phyloP scores from a whole-genome alignment of 495 filamentous ascomycete genomes.

The Penicillium mononematosum region DNA sequence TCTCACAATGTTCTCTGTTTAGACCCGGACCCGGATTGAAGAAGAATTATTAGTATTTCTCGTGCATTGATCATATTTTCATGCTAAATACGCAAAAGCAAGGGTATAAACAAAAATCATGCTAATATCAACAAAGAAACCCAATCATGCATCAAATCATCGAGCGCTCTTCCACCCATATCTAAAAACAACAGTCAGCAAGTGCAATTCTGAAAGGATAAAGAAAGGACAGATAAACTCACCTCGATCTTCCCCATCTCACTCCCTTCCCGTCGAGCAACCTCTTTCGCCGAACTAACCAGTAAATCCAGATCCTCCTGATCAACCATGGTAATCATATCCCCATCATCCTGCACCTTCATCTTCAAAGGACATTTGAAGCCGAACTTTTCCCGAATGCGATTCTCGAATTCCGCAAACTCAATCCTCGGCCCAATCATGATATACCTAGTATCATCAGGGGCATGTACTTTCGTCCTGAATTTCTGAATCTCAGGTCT shows the following conservation, averaged over 20 bases:
- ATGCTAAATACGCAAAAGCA: slow-evolving; percentile 22
- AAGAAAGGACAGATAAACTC: slow-evolving; percentile 35
- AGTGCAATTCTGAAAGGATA: not conserved
- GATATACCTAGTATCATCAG: slow-evolving; percentile 90
- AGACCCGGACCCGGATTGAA: not conserved
- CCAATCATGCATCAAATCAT: slow-evolving; percentile 29
- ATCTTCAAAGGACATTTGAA: slow-evolving; percentile 70
- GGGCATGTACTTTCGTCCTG: slow-evolving; percentile 82
- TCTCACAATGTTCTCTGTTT: not conserved
- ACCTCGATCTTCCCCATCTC: slow-evolving; percentile 98
- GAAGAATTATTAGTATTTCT: not conserved
- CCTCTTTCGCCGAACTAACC: slow-evolving; percentile 61
- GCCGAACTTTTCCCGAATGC: slow-evolving; percentile 81
- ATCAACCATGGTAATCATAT: slow-evolving; percentile 96
- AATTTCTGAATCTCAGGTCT: slow-evolving; percentile 57
- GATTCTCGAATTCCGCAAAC: slow-evolving; percentile 71
- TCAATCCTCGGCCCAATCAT: slow-evolving; percentile 73
- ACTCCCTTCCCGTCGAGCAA: slow-evolving; percentile 67
- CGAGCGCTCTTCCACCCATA: slow-evolving; percentile 62
- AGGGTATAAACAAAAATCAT: slow-evolving; percentile 25
- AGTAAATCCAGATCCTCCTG: slow-evolving; percentile 93
- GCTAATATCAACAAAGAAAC: slow-evolving; percentile 15
- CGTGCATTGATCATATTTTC: slow-evolving; percentile 10
- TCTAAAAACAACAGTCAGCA: slow-evolving; percentile 39
- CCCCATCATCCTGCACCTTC: slow-evolving; percentile 81